Base-by-base conservation (phyloP, 2,329 filamentous ascomycete species). In the Penicillium sp. region DNA sequence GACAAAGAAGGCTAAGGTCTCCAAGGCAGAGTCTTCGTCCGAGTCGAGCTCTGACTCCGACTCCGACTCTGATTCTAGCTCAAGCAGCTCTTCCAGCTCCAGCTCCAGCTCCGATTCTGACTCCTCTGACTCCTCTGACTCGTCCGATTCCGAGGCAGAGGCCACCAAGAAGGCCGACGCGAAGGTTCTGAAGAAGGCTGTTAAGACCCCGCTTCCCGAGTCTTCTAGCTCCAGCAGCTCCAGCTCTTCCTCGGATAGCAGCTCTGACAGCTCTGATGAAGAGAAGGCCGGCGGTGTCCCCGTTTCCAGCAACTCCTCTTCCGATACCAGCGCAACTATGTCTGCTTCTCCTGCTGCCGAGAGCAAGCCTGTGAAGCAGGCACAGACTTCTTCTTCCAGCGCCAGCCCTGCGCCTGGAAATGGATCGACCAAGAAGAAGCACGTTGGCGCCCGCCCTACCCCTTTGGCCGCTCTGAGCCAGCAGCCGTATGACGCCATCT, bases 391-490 rank as follows among this genome's bases (percentile, higher is more conserved):
- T 12, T 88, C 86, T 3, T 72, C 87, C 49, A 80, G 80, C 57
- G 86, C 86, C 10, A 84, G 85, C 61, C 81, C 71, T 15, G 75
- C 62, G 26, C 70, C 74, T 44, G 61, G 72, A 56, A 71, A 74
- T n/a, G 70, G 64, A 47, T 19, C 64, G 10, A 53, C 68, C 13
- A 74, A 73, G 61, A 77, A 76, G 58, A 81, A 80, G 73, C 83
- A 79, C 73, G 78, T 71, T 53, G 82, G 76, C 62, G 79, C 83
- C 80, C 66, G 89, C 84, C 75, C 85, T 85, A 76, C 93, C 85
- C 68, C 97, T 91, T 82, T 96, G 87, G 64, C 91, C 89, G 72
- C 91, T 92, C 75, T 87, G 87, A 74, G 88, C 86, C 77, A 85
- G 89, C 76, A 86, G 87, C 70, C 80, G 81, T 65, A 90, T 91